Percentiles rank a stretch among this genome's conserved stretches.
Evolutionary conservation across 192 early-diverging fungal species (phyloP).

Genomic region (Coemansia sp.): DNA sequence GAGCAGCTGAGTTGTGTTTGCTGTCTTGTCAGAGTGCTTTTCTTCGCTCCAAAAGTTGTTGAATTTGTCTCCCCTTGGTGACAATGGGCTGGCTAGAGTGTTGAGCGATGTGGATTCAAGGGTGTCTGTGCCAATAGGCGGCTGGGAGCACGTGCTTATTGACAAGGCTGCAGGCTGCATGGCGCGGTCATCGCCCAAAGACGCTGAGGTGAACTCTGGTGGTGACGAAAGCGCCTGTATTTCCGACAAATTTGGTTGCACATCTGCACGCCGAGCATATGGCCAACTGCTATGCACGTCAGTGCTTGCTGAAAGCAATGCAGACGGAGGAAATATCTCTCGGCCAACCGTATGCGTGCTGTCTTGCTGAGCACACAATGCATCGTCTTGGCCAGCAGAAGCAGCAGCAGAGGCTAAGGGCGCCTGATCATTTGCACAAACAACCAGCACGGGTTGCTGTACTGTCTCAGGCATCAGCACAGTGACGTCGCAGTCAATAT

Average conservation of each 20-base stretch:
- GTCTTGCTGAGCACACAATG: constrained; percentile 4
- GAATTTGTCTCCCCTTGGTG: neutral
- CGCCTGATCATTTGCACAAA: constrained; percentile 28
- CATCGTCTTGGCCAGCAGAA: neutral
- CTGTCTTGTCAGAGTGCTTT: too few relatives aligned
- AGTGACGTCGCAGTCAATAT: constrained; percentile 48
- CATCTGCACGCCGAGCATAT: too few relatives aligned
- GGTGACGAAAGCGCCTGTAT: neutral
- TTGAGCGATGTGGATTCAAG: too few relatives aligned
- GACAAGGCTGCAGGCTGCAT: neutral
- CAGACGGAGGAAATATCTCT: neutral
- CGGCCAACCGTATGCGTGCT: constrained; percentile 14
- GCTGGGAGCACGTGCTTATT: neutral
- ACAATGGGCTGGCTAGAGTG: neutral
- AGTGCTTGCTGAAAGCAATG: too few relatives aligned
- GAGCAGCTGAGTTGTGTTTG: too few relatives aligned
- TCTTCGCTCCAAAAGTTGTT: too few relatives aligned
- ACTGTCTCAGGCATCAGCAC: constrained; percentile 47
- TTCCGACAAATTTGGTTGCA: neutral
- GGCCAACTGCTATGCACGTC: too few relatives aligned
- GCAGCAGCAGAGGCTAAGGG: neutral
- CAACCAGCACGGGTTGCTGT: constrained; percentile 47
- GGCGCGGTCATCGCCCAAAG: neutral
- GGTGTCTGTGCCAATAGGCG: neutral
- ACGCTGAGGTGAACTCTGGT: neutral